These are phyloP conservation scores for Saccharomycopsis sp. DNA, from an alignment of 805 yeast species.

Conservation along the genomic window DNA sequence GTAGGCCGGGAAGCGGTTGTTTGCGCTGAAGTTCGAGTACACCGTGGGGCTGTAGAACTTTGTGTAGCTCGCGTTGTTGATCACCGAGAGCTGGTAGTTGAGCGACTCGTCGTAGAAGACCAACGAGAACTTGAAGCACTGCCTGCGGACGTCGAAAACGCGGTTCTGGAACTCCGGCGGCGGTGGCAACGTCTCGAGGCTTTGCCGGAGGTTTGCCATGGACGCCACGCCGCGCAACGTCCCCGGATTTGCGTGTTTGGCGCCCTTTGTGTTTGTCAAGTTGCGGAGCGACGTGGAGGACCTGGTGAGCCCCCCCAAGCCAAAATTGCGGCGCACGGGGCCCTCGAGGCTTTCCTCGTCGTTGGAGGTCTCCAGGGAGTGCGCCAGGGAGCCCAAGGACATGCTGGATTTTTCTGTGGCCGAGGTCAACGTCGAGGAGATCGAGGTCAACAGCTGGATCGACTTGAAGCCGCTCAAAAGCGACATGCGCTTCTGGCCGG, in stretches of 20 bases:
- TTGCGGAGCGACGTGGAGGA: not conserved
- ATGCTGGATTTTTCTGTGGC: conserved; percentile 5
- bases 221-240: not conserved
- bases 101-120: conserved; percentile 37
- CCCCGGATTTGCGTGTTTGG: not conserved
- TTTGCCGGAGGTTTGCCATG: not conserved
- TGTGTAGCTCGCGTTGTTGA: conserved; percentile 17
- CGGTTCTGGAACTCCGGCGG: conserved; percentile 41
- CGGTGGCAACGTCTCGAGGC: conserved; percentile 25
- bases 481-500: not conserved
- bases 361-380: not conserved
- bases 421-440: conserved; percentile 3
- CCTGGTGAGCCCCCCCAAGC: not conserved
- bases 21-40: conserved; percentile 7
- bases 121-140: conserved; percentile 41
- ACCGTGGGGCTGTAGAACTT: conserved; percentile 16
- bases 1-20: conserved; percentile 18
- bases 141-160: conserved; percentile 41
- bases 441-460: conserved; percentile 11
- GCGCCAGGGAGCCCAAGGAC: not conserved
- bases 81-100: conserved; percentile 28
- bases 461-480: conserved; percentile 6
- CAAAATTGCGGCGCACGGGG: not conserved
- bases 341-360: conserved; percentile 4
- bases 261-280: conserved; percentile 2